Percentiles rank a stretch among this genome's conserved stretches.
phyloP scores from a whole-genome alignment of 371 early-diverging fungal genomes.

The Umbelopsis sp. region DNA sequence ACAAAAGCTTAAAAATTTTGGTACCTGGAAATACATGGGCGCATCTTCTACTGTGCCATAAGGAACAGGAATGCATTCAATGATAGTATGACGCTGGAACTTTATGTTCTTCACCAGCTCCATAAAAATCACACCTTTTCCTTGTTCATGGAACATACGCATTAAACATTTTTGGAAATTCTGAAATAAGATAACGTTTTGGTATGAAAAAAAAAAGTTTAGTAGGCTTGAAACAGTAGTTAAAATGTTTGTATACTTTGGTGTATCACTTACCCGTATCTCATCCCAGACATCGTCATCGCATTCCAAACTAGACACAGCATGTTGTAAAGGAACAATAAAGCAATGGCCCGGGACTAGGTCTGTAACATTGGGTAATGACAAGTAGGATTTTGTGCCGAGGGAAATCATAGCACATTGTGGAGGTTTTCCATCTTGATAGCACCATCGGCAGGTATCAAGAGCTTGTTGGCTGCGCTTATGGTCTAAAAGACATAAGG shows the following conservation, averaged over 20 bases:
- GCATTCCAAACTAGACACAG: slow-evolving; percentile 77
- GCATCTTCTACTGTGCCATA: slow-evolving; percentile 74
- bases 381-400: slow-evolving; percentile 80
- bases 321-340: slow-evolving; percentile 90
- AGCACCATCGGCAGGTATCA: slow-evolving; percentile 79
- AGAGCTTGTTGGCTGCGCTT: slow-evolving; percentile 69
- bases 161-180: slow-evolving; percentile 95
- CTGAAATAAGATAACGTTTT: slow-evolving; percentile 28
- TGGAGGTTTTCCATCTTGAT: slow-evolving; percentile 67
- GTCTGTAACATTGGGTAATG: slow-evolving; percentile 74
- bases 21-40: slow-evolving; percentile 82
- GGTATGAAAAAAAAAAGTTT: background rate
- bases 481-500: slow-evolving; percentile 56
- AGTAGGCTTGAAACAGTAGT: background rate
- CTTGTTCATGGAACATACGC: slow-evolving; percentile 78
- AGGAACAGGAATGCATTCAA: slow-evolving; percentile 93
- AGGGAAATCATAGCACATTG: slow-evolving; percentile 75
- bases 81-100: slow-evolving; percentile 80
- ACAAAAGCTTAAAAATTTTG: too few relatives aligned
- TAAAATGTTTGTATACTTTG: too few relatives aligned
- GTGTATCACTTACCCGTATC: slow-evolving; percentile 62
- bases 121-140: slow-evolving; percentile 80
- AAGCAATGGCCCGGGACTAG: slow-evolving; percentile 86
- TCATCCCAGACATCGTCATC: slow-evolving; percentile 95
- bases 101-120: slow-evolving; percentile 82